phyloP scores from a whole-genome alignment of 2,329 filamentous ascomycete genomes.

The Sclerotinia glacialis region DNA sequence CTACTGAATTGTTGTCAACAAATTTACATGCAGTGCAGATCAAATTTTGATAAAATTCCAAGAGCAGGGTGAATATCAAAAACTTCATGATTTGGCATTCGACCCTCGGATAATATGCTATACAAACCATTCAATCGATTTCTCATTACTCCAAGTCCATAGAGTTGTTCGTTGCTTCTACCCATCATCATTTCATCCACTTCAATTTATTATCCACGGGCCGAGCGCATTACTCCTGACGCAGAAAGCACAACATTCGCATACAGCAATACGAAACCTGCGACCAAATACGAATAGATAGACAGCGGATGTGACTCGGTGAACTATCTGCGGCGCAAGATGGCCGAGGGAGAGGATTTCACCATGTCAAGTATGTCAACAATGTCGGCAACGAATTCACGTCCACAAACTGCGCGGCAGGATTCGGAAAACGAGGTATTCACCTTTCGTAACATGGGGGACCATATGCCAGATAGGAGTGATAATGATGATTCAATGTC shows the following conservation, averaged over 20 bases:
- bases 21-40: not conserved
- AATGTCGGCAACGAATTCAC: conserved; percentile 24
- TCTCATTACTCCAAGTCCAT: not conserved
- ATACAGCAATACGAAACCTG: conserved; percentile 11
- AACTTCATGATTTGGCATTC: not conserved
- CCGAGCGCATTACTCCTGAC: conserved; percentile 27
- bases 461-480: conserved; percentile 33
- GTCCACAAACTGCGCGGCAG: conserved; percentile 35
- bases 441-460: conserved; percentile 34
- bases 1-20: not conserved
- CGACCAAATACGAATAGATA: not conserved
- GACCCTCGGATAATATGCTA: not conserved
- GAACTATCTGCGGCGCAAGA: conserved; percentile 26
- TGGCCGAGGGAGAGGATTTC: conserved; percentile 36
- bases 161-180: conserved; percentile 2
- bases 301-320: conserved; percentile 34
- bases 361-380: conserved; percentile 20
- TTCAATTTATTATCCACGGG: conserved; percentile 8
- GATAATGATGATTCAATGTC: conserved; percentile 34
- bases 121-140: not conserved
- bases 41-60: not conserved
- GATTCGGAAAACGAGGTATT: conserved; percentile 35
- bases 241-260: conserved; percentile 2
- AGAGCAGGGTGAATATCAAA: not conserved
- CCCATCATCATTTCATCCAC: not conserved